Percentiles rank a stretch among this genome's conserved stretches.
These are phyloP conservation scores for Turritis glabra DNA, from an alignment of 345 rosid species.

Conservation along the genomic window DNA sequence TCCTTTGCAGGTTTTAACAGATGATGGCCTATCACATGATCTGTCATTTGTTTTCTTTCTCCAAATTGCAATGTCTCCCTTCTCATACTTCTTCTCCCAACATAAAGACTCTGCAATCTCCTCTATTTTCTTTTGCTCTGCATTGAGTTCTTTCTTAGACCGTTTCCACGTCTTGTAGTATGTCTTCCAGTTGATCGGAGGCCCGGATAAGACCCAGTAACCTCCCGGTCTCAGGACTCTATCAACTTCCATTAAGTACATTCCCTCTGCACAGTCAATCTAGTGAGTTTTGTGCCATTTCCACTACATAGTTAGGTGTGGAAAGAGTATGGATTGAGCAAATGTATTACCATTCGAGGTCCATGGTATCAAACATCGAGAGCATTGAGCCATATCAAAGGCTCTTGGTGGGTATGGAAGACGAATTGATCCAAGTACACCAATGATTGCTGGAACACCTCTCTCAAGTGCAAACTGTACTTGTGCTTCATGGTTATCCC, in stretches of 20 bases:
- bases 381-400: slow-evolving; percentile 50
- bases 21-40: slow-evolving; percentile 43
- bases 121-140: slow-evolving; percentile 61
- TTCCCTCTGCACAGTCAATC: slow-evolving; percentile 51
- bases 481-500: slow-evolving; percentile 75
- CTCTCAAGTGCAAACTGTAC: slow-evolving; percentile 73
- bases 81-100: slow-evolving; percentile 74
- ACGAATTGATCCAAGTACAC: slow-evolving; percentile 64
- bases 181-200: slow-evolving; percentile 62
- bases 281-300: neutral
- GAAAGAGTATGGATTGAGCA: neutral
- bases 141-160: slow-evolving; percentile 57
- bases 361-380: slow-evolving; percentile 75
- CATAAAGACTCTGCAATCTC: slow-evolving; percentile 62
- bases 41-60: slow-evolving; percentile 53
- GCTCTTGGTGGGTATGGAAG: slow-evolving; percentile 58
- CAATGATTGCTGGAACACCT: slow-evolving; percentile 73
- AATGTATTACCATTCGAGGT: slow-evolving; percentile 51
- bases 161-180: slow-evolving; percentile 57
- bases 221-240: slow-evolving; percentile 76
- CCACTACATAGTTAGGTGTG: no score
- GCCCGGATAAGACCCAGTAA: slow-evolving; percentile 71
- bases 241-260: slow-evolving; percentile 69
- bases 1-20: slow-evolving; percentile 45
- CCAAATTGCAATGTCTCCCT: slow-evolving; percentile 68